These are phyloP conservation scores for Saccharomyces paradoxus DNA, from an alignment of 805 yeast species.

Conservation along the genomic window DNA sequence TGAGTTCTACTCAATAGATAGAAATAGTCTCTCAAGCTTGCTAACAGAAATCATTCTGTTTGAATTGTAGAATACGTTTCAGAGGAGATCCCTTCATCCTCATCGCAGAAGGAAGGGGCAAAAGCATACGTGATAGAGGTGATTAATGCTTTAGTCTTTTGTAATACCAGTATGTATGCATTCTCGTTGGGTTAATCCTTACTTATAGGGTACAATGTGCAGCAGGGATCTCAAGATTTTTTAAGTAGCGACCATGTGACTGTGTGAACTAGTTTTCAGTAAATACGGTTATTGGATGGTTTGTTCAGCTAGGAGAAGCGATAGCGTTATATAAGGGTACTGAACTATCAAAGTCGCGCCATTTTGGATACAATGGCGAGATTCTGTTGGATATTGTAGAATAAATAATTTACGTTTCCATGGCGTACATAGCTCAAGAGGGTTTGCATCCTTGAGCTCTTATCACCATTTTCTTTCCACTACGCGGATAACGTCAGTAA, in stretches of 20 bases:
- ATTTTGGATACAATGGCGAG: slow-evolving; percentile 15
- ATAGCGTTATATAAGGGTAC: neutral
- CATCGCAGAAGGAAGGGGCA: too few species aligned
- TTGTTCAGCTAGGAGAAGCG: neutral
- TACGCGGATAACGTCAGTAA: slow-evolving; percentile 17
- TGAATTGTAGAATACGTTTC: too few species aligned
- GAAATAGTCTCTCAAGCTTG: too few species aligned
- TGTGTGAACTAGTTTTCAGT: neutral
- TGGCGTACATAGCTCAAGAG: slow-evolving; percentile 31
- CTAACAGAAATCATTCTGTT: too few species aligned
- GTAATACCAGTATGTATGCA: too few species aligned
- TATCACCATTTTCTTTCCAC: slow-evolving; percentile 39
- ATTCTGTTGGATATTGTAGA: slow-evolving; percentile 6
- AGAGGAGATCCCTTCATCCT: too few species aligned
- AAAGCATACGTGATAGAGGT: too few species aligned
- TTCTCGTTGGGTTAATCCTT: too few species aligned
- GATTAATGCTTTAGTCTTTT: too few species aligned
- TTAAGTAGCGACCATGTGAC: neutral
- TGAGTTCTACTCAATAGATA: neutral
- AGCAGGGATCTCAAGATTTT: neutral
- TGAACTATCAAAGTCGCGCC: slow-evolving; percentile 37
- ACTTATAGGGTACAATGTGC: neutral
- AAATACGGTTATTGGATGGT: neutral
- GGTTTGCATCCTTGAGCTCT: slow-evolving; percentile 39
- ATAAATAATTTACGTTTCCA: slow-evolving; percentile 16